Evolutionary conservation across 345 rosid genomes (phyloP), one percentile per base, ranked within the genome.

Genomic region (Xanthoceras sorbifolium): DNA sequence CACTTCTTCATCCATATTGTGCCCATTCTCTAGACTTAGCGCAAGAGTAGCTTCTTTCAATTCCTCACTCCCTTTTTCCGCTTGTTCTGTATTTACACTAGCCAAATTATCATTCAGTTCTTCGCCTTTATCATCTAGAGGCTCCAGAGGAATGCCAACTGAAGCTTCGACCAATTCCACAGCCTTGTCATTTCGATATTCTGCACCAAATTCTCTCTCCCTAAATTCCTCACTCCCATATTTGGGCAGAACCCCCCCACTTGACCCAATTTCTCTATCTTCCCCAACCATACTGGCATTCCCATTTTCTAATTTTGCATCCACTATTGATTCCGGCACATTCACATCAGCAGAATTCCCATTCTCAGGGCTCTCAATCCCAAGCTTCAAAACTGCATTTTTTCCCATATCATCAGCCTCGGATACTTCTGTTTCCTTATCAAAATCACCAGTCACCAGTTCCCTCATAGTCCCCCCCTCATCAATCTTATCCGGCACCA

Each of bases 381-480:
- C 77, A 76, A 54, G 82, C 42, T 76, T 61, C 26, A 28, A 25
- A 63, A 48, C 40, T 50, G 73, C 85, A 62, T 17, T 69, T 68
- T 76, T 81, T 18, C 55, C 83, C 64, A 17, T 38, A 34, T 36
- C 79, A 72, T 25, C 60, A 50, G 69, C 26, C 71, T 74, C 80
- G 6, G 61, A 32, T 62, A 78, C 67, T 60, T 67, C 84, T 71
- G 74, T 68, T 70, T 38, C 88, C 64, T 77, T 86, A 71, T 75
- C 79, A 38, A 73, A 20, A 67, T 68, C 80, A 28, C 52, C 57
- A 69, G 40, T 55, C 36, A 9, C 76, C 46, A 6, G 62, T 25
- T 54, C 82, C 75, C 40, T 38, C 66, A 0, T 4, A 50, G 88
- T 87, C 78, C 90, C 87, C 60, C 87, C 91, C 69, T 87, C 82